Evolutionary conservation across 495 filamentous ascomycete genomes (phyloP).

Genomic region (Ramalina peruviana): DNA sequence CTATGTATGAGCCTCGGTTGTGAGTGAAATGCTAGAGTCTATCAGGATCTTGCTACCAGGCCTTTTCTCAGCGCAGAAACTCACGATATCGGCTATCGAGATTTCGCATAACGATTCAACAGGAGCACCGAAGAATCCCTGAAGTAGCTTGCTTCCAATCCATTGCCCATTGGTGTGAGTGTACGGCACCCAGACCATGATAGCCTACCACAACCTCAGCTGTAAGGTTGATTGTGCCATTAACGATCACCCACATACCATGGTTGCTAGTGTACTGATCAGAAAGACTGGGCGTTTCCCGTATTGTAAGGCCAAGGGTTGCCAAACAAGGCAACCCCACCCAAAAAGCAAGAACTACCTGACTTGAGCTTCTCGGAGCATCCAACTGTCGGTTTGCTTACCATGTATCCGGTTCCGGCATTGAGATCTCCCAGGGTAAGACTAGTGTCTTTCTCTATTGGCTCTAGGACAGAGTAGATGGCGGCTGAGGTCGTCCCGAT

Average conservation of each 20-base stretch:
- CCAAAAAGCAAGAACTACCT: constrained; percentile 39
- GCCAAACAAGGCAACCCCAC: constrained; percentile 55
- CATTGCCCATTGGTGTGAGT: constrained; percentile 43
- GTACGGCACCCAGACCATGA: constrained; percentile 31
- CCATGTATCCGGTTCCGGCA: constrained; percentile 49
- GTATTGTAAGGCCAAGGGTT: constrained; percentile 51
- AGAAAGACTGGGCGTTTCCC: constrained; percentile 53
- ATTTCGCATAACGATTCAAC: constrained; percentile 51
- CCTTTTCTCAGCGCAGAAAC: constrained; percentile 1
- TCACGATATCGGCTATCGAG: constrained; percentile 43
- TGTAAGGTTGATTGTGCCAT: background rate
- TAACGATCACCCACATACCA: constrained; percentile 20
- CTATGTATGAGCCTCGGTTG: constrained; percentile 51
- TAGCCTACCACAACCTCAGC: constrained; percentile 13
- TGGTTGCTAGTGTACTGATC: constrained; percentile 38
- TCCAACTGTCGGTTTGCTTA: too few relatives aligned
- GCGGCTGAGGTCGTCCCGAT: constrained; percentile 45
- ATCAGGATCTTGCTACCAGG: background rate
- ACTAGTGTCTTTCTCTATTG: constrained; percentile 40
- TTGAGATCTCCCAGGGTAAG: constrained; percentile 39
- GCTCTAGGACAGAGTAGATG: constrained; percentile 47
- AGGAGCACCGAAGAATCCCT: constrained; percentile 51
- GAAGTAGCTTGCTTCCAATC: constrained; percentile 46
- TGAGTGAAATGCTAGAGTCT: constrained; percentile 44
- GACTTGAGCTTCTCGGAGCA: too few relatives aligned